Conservation (phyloP, 495 filamentous ascomycete genomes). For the Aspergillus carlsbadensis region DNA sequence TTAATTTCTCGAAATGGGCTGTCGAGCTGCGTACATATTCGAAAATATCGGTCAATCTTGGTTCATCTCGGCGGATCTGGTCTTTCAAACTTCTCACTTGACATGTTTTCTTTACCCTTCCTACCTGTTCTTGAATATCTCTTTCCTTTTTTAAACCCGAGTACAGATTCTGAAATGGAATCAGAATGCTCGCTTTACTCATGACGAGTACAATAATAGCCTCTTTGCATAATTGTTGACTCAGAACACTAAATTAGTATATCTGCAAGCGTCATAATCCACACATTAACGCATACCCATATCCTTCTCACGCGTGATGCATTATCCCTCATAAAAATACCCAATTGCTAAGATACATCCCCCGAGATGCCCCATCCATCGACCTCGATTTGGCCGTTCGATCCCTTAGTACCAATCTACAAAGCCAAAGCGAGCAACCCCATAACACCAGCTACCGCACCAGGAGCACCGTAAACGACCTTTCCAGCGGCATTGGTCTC, state of each 20-base stretch:
- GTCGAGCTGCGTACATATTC: slow-evolving; percentile 1
- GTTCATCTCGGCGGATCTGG: neutral
- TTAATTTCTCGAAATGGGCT: neutral
- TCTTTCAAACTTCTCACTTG: neutral
- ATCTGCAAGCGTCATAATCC: neutral
- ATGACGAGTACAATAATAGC: neutral
- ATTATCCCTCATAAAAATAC: neutral
- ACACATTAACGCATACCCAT: neutral
- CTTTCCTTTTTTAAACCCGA: neutral
- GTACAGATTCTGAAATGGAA: neutral
- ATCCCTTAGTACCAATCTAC: too few species aligned
- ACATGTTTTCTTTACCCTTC: neutral
- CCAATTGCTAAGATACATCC: neutral
- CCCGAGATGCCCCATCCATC: neutral
- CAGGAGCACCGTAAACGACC: neutral
- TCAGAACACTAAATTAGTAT: neutral
- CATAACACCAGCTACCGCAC: slow-evolving; percentile 1
- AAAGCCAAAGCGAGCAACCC: slow-evolving; percentile 1
- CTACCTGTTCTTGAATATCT: neutral
- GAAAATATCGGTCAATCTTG: neutral
- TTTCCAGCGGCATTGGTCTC: slow-evolving; percentile 2
- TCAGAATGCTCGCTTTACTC: neutral
- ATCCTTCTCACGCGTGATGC: slow-evolving; percentile 1
- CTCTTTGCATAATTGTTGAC: neutral
- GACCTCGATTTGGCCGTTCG: too few species aligned